Evolutionary conservation across 345 rosid species (phyloP).

Genomic region (Sonneratia alba): DNA sequence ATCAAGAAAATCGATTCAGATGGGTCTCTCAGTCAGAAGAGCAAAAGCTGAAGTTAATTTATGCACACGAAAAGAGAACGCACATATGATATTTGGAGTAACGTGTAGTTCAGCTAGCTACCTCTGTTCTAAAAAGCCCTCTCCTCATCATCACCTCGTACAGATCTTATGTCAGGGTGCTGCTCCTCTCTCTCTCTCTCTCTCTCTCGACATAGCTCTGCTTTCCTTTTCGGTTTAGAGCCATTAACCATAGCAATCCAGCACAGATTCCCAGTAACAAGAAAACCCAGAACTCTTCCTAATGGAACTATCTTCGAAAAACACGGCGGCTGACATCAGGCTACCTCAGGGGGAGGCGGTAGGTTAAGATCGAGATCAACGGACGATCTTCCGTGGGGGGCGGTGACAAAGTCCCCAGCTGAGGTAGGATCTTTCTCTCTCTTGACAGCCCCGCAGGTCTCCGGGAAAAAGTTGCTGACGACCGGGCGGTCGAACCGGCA

Average conservation of each 20-base stretch:
- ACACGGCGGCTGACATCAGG: too few relatives aligned
- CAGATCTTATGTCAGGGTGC: conserved; percentile 9
- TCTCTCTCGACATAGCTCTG: conserved; percentile 5
- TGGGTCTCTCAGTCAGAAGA: neutral
- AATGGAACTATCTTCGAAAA: too few relatives aligned
- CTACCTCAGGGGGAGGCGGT: conserved; percentile 24
- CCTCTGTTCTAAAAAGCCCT: too few relatives aligned
- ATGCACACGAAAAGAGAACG: neutral
- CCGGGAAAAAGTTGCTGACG: conserved; percentile 3
- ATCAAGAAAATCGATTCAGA: neutral
- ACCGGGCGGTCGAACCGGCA: conserved; percentile 10
- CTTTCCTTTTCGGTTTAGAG: conserved; percentile 3
- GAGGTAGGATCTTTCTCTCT: conserved; percentile 14
- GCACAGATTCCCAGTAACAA: neutral
- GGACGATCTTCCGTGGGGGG: neutral
- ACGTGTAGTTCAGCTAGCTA: too few relatives aligned
- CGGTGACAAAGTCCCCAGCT: conserved; percentile 1
- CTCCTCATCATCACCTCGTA: conserved; percentile 2
- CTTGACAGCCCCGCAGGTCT: conserved; percentile 3
- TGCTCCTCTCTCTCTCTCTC: neutral
- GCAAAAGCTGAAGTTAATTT: neutral
- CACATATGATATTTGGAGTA: neutral
- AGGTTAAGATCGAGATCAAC: conserved; percentile 28
- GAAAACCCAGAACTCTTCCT: too few relatives aligned
- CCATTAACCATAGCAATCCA: conserved; percentile 2